phyloP scores from a whole-genome alignment of 2,329 filamentous ascomycete species.

The Colletotrichum sp. region DNA sequence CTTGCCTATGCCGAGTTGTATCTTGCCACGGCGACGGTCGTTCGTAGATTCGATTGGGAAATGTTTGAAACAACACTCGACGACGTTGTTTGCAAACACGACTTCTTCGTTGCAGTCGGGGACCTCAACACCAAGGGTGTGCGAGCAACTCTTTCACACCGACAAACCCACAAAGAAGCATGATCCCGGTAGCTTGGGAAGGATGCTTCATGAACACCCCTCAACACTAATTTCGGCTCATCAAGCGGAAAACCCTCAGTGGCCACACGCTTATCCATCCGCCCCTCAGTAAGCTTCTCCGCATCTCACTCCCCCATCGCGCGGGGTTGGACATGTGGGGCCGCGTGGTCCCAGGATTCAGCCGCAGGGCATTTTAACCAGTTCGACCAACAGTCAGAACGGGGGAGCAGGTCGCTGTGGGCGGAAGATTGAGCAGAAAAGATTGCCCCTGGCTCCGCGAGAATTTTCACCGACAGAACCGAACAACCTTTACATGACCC shows the following conservation, averaged over 20 bases:
- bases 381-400: background rate
- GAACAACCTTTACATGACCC: background rate
- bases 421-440: background rate
- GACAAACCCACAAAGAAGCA: background rate
- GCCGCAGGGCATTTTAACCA: background rate
- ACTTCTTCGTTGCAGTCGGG: background rate
- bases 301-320: background rate
- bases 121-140: constrained; percentile 13
- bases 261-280: background rate
- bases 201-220: background rate
- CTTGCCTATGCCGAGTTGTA: constrained; percentile 21
- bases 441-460: background rate
- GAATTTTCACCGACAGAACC: constrained; percentile 5
- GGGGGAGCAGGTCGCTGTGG: background rate
- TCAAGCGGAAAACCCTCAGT: background rate
- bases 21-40: background rate
- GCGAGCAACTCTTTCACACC: background rate
- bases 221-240: background rate
- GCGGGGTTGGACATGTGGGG: background rate
- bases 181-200: background rate
- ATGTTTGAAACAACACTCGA: constrained; percentile 13
- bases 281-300: background rate
- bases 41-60: constrained; percentile 19
- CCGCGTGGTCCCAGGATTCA: background rate
- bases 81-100: constrained; percentile 23